Base-by-base conservation (phyloP, 2,329 filamentous ascomycete genomes). In the Rutstroemia sp. region DNA sequence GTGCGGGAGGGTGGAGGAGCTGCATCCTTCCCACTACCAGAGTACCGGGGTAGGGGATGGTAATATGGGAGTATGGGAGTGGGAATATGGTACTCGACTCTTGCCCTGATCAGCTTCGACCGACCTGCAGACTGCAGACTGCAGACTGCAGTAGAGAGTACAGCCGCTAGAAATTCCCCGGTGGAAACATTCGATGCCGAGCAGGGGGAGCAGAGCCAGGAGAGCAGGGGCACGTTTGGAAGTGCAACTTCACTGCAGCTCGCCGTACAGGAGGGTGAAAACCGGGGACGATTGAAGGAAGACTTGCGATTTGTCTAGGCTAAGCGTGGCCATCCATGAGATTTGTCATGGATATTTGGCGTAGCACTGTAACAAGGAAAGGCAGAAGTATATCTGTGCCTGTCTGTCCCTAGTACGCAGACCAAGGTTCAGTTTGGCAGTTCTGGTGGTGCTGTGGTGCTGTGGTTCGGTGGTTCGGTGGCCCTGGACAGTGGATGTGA, bases 111-210 rank as follows among this genome's bases (percentile, higher is more conserved):
- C 39, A 42, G 19, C 39, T 42, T 42, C 39, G 19, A 14, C 21
- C n/a, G 12, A 16, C 21, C 19, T 46, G 53, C 53, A 55, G 47
- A 17, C 45, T 54, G 53, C 53, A 55, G 47, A 19, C 19, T 46
- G 46, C 53, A 55, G 47, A 17, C 45, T 54, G 53, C 53, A 55
- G 47, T 23, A 12, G 3, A 34, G 30, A 49, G 23, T 50, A 34
- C 47, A 55, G 23, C 46, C 53, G 53, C 53, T 55, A 44, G 38
- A 46, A 46, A 55, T 55, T 55, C 39, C 47, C 53, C 53, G 53
- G 53, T 55, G 46, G 53, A 55, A 50, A 51, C 25, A 55, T 55
- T 55, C 53, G 39, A 55, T 50, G 49, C 47, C 53, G 53, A 55
- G 27, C 53, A 55, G 45, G 52, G 52, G 39, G 39, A 42, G 16